These are phyloP conservation scores for Wallacemonas sp. DNA, from an alignment of 208 protist genomes.

Conservation along the genomic window DNA sequence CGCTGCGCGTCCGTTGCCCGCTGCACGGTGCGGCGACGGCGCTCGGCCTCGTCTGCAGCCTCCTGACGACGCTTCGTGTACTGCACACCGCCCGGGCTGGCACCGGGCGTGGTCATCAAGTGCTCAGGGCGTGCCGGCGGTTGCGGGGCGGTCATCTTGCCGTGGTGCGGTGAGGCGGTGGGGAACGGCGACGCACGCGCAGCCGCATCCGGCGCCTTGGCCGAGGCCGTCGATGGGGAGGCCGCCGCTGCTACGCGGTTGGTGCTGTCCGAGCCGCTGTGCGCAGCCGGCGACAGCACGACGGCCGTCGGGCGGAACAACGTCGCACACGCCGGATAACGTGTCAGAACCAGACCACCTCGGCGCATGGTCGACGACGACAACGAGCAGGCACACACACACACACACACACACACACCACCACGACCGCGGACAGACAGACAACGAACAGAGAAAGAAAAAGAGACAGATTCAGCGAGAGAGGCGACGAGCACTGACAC, in stretches of 20 bases:
- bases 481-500: no score
- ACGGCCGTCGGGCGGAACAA: no score
- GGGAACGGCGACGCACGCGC: background rate
- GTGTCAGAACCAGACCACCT: background rate
- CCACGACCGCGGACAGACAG: background rate
- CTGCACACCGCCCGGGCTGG: conserved; percentile 76
- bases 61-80: conserved; percentile 51
- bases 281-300: no score
- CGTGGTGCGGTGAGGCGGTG: background rate
- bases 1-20: conserved; percentile 71
- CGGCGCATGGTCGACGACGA: background rate
- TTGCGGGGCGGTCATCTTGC: conserved; percentile 9
- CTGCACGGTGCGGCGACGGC: conserved; percentile 46
- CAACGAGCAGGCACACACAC: background rate
- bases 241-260: background rate
- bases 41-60: conserved; percentile 34
- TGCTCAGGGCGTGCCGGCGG: conserved; percentile 37
- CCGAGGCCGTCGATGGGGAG: background rate
- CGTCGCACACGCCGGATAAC: background rate
- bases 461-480: background rate
- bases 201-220: background rate
- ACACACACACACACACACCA: background rate
- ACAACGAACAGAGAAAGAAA: conserved; percentile 4
- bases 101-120: conserved; percentile 59
- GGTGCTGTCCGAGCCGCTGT: conserved; percentile 4